Evolutionary conservation across 2,329 filamentous ascomycete genomes (phyloP), one percentile per base, ranked within the genome.

Genomic region (Cordyceps tenuipes): DNA sequence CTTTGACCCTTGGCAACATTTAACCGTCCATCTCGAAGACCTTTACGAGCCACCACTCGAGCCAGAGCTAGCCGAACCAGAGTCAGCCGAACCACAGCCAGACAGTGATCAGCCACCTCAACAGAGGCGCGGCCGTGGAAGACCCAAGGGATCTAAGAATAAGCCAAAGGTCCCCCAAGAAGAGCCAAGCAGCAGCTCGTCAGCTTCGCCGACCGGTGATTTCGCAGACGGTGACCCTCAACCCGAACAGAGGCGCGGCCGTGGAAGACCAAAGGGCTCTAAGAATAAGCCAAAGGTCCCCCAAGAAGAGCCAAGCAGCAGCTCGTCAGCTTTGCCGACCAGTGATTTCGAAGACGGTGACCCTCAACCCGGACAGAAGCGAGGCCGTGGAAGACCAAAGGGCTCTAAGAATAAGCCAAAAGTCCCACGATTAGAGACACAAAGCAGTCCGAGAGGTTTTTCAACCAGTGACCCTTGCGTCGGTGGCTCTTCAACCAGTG

Each of bases 321-420:
- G 5, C 4, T 2, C 34, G 34, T 36, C 34, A 12, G 34, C 1
- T 36, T 36, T 10, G 12, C 12, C 5, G 12, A 2, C 34, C 12
- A 10, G 10, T 10, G 34, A 10, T 10, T 36, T 4, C 1, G 7
- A 6, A 13, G 34, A 36, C 5, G 12, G 34, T 10, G 12, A 13
- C 8, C 34, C 34, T 13, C 34, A 12, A 13, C 34, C 12, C 8
- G 34, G 34, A 36, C 29, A 36, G 34, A 53, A 41, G 57, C 57
- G 57, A 19, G 39, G 26, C 19, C 57, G 47, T n/a, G 57, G 49
- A 52, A 41, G 57, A 52, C 57, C 57, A 9, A 10, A 5, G 7
- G 57, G 57, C 2, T 52, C 57, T 3, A 59, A 39, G 29, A 59
- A 59, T 23, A 59, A 53, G 39, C 23, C 36, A 9, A 59, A 57